phyloP scores from a whole-genome alignment of 306 rosid genomes.

The Phaseolus lunatus region DNA sequence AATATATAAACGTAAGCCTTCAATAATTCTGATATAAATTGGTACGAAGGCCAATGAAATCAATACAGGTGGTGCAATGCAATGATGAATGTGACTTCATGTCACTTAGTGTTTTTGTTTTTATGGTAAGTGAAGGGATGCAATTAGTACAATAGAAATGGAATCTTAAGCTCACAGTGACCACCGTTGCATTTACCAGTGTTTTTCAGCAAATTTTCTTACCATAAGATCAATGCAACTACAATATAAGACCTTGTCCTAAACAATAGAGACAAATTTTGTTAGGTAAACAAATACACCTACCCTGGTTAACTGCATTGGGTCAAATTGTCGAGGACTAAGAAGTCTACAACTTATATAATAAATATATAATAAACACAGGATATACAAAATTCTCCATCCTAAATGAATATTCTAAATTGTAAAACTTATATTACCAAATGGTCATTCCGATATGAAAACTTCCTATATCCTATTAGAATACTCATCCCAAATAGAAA shows the following conservation, averaged over 20 bases:
- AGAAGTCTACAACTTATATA: not conserved
- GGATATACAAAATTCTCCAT: too few relatives aligned
- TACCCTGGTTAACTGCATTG: not conserved
- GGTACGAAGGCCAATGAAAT: not conserved
- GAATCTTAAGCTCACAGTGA: not conserved
- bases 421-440: too few relatives aligned
- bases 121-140: not conserved
- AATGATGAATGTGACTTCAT: slow-evolving; percentile 9
- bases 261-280: slow-evolving; percentile 1
- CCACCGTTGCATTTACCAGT: not conserved
- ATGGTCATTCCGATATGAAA: not conserved
- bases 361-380: too few relatives aligned
- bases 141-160: not conserved
- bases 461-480: too few relatives aligned
- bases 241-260: not conserved
- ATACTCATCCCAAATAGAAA: too few relatives aligned
- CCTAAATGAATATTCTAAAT: not conserved
- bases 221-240: not conserved
- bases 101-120: not conserved
- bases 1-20: not conserved
- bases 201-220: not conserved
- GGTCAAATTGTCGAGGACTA: not conserved
- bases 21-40: slow-evolving; percentile 12
- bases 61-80: not conserved
- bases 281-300: not conserved